A percentile compares a stretch with the other conserved stretches of the same genome.
Evolutionary conservation across 2,329 filamentous ascomycete species (phyloP).

Genomic region (Cladophialophora psammophila): DNA sequence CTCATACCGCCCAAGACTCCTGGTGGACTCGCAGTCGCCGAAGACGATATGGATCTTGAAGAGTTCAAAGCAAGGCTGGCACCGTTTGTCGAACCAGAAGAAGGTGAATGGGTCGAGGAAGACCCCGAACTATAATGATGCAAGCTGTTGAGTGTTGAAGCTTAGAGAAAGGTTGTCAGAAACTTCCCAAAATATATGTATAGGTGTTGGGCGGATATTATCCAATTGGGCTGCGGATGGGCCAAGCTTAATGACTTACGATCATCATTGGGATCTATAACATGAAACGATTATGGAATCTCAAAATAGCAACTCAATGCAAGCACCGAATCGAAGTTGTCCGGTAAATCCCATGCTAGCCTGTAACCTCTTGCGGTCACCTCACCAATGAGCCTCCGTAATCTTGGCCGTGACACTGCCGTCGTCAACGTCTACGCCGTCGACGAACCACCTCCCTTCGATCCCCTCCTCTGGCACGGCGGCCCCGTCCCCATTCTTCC

Average conservation of each 20-base stretch:
- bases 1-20: conserved; percentile 75
- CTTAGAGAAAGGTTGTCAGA: background rate
- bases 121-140: conserved; percentile 26
- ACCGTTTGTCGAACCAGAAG: conserved; percentile 50
- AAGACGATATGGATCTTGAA: conserved; percentile 60
- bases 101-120: conserved; percentile 24
- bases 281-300: conserved; percentile 9
- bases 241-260: conserved; percentile 23
- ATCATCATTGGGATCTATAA: conserved; percentile 26
- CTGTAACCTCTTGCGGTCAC: background rate
- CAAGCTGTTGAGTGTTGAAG: background rate
- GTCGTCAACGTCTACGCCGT: conserved; percentile 52
- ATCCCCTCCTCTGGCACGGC: conserved; percentile 39
- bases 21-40: conserved; percentile 46
- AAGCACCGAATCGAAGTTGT: background rate
- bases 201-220: background rate
- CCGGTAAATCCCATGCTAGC: background rate
- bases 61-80: conserved; percentile 66
- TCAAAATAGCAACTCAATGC: background rate
- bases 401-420: conserved; percentile 38
- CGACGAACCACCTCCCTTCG: conserved; percentile 55
- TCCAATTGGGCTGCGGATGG: background rate
- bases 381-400: conserved; percentile 39
- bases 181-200: conserved; percentile 14
- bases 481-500: conserved; percentile 50